Base-by-base conservation (phyloP, 1,284 basidiomycete species). In the Puccinia horiana region DNA sequence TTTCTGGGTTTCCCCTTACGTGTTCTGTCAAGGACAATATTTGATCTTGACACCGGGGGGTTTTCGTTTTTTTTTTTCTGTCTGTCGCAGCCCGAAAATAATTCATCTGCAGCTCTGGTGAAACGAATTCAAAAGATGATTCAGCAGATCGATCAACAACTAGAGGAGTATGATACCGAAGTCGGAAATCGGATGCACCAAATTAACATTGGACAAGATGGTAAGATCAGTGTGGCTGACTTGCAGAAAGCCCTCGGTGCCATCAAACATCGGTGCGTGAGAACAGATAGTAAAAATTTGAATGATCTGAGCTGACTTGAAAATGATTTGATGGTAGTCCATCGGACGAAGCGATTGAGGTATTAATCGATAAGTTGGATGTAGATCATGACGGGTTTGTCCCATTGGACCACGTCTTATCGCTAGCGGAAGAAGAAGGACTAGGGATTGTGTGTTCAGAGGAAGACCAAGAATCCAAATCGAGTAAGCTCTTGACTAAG, bases 71-170 rank as follows among this genome's bases (percentile, higher is more conserved):
- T 65, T 76, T 6, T 20, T 40, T 61, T 47, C n/a, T 29, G 18
- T 23, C 52, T 23, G 0, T 76, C 44, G 20, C 32, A 82, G 80
- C 63, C 80, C 35, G 72, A 75, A n/a, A 70, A 76, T 40, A 56
- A 32, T 14, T 26, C 44, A 11, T 82, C 92, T 42, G 92, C 92
- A 79, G 92, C 92, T 42, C 89, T 99, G 84, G 94, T 94, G 84
- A 98, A 98, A 89, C 93, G 94, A 70, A 96, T 99, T 87, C 93
- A 95, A 82, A 90, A 91, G 54, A 98, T 99, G 95, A 91, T 99
- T 82, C 94, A 92, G 85, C 96, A 96, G 90, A 93, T 99, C 87
- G 96, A 99, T 88, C 88, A 90, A 61, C 96, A 99, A 87, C 90
- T 99, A 14, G 91, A 94, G 85, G 95, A 93, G 84, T 99, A 98